Conservation (phyloP, 208 protist genomes). For the Ichthyophonus hoferi region DNA sequence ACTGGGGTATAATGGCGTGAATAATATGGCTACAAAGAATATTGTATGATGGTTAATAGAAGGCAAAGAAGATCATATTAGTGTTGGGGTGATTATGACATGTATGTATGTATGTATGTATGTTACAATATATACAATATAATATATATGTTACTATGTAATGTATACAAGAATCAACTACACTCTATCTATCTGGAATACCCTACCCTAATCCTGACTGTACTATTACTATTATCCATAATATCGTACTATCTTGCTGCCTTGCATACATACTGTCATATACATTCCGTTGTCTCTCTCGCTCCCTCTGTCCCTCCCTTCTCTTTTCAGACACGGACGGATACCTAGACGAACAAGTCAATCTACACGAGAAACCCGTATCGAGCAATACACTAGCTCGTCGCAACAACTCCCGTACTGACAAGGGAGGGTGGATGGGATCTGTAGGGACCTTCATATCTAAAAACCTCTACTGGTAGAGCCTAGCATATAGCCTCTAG, state of each 20-base stretch:
- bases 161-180: not conserved
- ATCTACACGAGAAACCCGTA: not conserved
- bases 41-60: too few species aligned
- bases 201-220: not conserved
- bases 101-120: too few species aligned
- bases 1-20: too few species aligned
- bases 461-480: not conserved
- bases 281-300: too few species aligned
- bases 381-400: not conserved
- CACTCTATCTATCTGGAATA: not conserved
- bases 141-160: too few species aligned
- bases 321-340: not conserved
- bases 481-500: too few species aligned
- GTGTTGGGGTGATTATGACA: too few species aligned
- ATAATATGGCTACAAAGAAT: too few species aligned
- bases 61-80: too few species aligned
- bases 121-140: too few species aligned
- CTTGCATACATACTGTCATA: not conserved
- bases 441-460: not conserved
- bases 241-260: not conserved
- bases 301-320: too few species aligned
- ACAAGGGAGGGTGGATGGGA: not conserved
- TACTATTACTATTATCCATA: not conserved
- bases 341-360: not conserved
- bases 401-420: not conserved